phyloP scores from a whole-genome alignment of 1,284 basidiomycete species.

The Ustilago loliicola region DNA sequence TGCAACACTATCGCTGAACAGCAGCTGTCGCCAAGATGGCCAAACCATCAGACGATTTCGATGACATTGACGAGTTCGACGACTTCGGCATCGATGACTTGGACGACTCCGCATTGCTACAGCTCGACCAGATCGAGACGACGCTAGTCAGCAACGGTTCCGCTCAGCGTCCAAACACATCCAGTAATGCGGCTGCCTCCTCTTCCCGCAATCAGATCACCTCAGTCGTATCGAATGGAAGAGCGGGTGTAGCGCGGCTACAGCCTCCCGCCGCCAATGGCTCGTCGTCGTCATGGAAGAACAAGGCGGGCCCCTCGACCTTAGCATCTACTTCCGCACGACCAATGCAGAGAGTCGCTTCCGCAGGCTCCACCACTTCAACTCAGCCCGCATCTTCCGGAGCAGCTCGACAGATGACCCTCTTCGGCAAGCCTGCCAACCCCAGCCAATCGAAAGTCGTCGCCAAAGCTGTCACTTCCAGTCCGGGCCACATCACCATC shows the following conservation, averaged over 20 bases:
- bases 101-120: conserved; percentile 33
- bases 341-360: conserved; percentile 27
- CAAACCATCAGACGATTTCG: conserved; percentile 37
- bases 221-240: conserved; percentile 7
- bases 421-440: conserved; percentile 38
- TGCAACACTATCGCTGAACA: neutral
- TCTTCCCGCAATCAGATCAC: conserved; percentile 19
- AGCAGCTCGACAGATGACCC: conserved; percentile 36
- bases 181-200: conserved; percentile 1
- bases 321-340: conserved; percentile 26
- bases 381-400: conserved; percentile 34
- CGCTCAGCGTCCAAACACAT: neutral
- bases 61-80: conserved; percentile 54
- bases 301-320: conserved; percentile 15
- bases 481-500: conserved; percentile 45
- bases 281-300: conserved; percentile 3
- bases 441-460: conserved; percentile 14
- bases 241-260: conserved; percentile 10
- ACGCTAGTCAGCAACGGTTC: conserved; percentile 30
- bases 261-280: conserved; percentile 5
- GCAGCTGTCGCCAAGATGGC: conserved; percentile 17
- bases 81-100: conserved; percentile 45
- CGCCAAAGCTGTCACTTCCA: conserved; percentile 30
- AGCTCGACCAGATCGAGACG: conserved; percentile 44
- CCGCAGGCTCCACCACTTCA: conserved; percentile 18